A percentile compares a stretch with the other conserved stretches of the same genome.
These are phyloP conservation scores for Pseudogymnoascus sp. DNA, from an alignment of 2,329 filamentous ascomycete genomes.

Conservation along the genomic window DNA sequence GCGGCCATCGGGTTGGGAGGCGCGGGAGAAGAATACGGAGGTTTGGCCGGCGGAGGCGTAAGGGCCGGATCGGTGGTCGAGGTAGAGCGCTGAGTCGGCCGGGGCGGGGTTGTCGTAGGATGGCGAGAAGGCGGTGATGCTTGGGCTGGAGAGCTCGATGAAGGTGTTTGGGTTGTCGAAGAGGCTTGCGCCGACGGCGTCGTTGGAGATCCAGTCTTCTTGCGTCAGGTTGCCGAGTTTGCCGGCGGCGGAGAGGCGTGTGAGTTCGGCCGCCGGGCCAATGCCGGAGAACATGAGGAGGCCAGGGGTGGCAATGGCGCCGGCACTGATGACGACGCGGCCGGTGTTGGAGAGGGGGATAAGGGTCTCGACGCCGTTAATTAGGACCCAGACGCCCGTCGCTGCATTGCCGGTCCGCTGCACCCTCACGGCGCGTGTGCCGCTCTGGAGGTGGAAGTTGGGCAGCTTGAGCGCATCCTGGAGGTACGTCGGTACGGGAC, in stretches of 20 bases:
- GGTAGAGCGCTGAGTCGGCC: constrained; percentile 37
- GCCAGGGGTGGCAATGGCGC: constrained; percentile 42
- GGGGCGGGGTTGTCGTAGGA: constrained; percentile 36
- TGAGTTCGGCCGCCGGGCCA: constrained; percentile 28
- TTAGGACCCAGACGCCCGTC: constrained; percentile 33
- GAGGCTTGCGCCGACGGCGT: constrained; percentile 39
- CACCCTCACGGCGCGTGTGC: constrained; percentile 37
- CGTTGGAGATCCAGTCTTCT: constrained; percentile 40
- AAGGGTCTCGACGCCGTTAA: constrained; percentile 23
- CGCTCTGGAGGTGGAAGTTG: constrained; percentile 38
- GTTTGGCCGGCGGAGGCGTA: constrained; percentile 46
- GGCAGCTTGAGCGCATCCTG: constrained; percentile 33
- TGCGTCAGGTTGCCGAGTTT: constrained; percentile 26
- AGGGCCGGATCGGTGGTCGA: constrained; percentile 39
- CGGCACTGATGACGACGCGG: constrained; percentile 39
- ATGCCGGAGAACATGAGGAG: constrained; percentile 44
- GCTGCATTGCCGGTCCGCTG: constrained; percentile 32
- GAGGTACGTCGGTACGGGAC: constrained; percentile 41
- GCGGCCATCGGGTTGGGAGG: constrained; percentile 34
- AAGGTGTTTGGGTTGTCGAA: constrained; percentile 50
- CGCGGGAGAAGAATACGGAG: constrained; percentile 43
- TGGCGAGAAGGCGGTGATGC: constrained; percentile 39
- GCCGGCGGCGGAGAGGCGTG: constrained; percentile 28
- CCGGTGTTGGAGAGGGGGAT: constrained; percentile 17
- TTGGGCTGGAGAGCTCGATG: constrained; percentile 36